Evolutionary conservation across 108 stramenopile species (phyloP), one percentile per base, ranked within the genome.

Genomic region (Schizochytrium sp.): DNA sequence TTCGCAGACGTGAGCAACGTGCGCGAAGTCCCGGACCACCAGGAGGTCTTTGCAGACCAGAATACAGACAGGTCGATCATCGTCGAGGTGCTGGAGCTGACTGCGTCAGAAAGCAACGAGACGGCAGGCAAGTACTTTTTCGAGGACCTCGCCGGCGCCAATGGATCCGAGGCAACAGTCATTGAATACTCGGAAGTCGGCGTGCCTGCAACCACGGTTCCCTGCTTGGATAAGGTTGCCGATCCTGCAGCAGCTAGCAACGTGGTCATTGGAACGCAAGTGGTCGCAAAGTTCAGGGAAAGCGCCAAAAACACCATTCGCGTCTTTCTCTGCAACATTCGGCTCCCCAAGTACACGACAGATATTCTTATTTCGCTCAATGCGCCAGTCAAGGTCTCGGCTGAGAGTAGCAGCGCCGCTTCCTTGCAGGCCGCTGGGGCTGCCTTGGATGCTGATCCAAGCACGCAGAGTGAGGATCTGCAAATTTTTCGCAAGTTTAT

Each of bases 1-100:
- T 90, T 76, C 43, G 55, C 34, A 2, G 89, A 90, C 60, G 69
- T 90, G 23, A 90, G 89, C 89, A 48, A 4, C 18, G 59, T 90
- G 41, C 23, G 89, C 16, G 87, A 90, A 47, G 89, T 90, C 41
- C 89, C 89, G 57, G 89, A 90, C 58, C 87, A 90, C 89, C 89
- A 90, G 89, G 89, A 90, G 89, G 87, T 87, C 87, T 90, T 59
- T 41, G 58, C 58, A 6, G 58, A 89, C 57, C 63, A 23, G 69
- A 57, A 59, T 83, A 60, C 58, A 10, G 89, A 60, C 19, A 23
- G 59, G 41, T 72, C 43, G 23, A 21, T 89, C n/a, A 59, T 89
- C 47, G 72, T 89, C 21, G 89, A 89, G 83, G 44, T 89, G 12
- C 89, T 89, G 5, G 72, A 83, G 76, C 16, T 57, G 57, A 43